Conservation (phyloP, 2,329 filamentous ascomycete species). For the Cladosporium colombiae region DNA sequence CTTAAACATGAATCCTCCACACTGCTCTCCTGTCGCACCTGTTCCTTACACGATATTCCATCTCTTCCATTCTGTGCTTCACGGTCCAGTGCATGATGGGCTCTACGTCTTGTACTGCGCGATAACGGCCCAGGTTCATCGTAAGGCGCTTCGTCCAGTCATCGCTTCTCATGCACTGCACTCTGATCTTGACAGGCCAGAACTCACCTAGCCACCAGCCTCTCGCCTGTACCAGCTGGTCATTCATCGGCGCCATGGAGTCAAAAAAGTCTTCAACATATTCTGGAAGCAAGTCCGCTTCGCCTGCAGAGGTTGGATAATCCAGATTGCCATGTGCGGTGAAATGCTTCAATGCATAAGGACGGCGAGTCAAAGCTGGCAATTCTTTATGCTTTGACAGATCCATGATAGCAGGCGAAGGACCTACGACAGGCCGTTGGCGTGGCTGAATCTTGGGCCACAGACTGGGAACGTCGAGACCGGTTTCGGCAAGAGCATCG, state of each 20-base stretch:
- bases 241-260: constrained; percentile 43
- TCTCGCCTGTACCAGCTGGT: constrained; percentile 42
- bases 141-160: constrained; percentile 42
- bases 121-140: constrained; percentile 43
- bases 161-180: constrained; percentile 36
- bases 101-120: constrained; percentile 39
- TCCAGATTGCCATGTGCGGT: constrained; percentile 14
- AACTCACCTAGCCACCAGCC: constrained; percentile 49
- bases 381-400: constrained; percentile 9
- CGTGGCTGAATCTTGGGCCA: constrained; percentile 43
- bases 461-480: constrained; percentile 45
- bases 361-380: constrained; percentile 10
- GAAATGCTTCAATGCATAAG: constrained; percentile 13
- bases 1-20: constrained; percentile 38
- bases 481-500: constrained; percentile 42
- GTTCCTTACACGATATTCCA: constrained; percentile 40
- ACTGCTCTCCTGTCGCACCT: constrained; percentile 32
- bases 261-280: constrained; percentile 49
- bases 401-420: constrained; percentile 40
- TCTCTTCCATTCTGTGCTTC: constrained; percentile 38
- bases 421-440: constrained; percentile 37
- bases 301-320: constrained; percentile 16
- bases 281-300: constrained; percentile 39
- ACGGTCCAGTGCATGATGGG: constrained; percentile 51
- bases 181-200: constrained; percentile 45